These are phyloP conservation scores for Panus rudis DNA, from an alignment of 768 basidiomycete genomes.

Conservation along the genomic window DNA sequence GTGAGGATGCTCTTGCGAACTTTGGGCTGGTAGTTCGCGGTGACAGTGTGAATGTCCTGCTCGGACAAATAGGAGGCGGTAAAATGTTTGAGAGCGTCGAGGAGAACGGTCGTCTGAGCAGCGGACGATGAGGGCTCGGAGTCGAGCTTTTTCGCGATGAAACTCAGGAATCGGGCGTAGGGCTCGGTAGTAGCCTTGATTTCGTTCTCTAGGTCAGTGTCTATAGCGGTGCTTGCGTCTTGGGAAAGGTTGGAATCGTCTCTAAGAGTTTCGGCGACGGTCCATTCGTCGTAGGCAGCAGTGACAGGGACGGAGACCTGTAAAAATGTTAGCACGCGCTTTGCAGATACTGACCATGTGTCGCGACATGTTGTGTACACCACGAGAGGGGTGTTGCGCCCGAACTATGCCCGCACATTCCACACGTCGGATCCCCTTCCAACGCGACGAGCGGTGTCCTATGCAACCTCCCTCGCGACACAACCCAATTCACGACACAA, in stretches of 20 bases:
- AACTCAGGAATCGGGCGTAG: conserved; percentile 74
- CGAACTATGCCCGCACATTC: neutral
- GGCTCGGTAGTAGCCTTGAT: conserved; percentile 70
- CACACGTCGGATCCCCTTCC: neutral
- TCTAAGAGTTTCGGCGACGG: conserved; percentile 82
- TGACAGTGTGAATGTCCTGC: conserved; percentile 78
- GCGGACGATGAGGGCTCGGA: conserved; percentile 44
- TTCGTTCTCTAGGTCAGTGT: conserved; percentile 37
- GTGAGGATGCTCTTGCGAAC: conserved; percentile 70
- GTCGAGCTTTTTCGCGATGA: conserved; percentile 58
- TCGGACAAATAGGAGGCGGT: conserved; percentile 62
- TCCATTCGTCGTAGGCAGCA: conserved; percentile 79
- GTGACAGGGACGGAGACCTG: conserved; percentile 87
- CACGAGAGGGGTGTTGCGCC: neutral
- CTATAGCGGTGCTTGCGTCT: conserved; percentile 23
- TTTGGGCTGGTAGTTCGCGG: conserved; percentile 66
- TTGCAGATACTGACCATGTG: neutral
- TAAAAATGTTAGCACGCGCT: neutral
- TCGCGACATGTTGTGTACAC: neutral
- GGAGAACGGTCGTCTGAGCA: conserved; percentile 60
- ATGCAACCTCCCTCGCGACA: neutral
- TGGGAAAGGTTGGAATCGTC: conserved; percentile 82
- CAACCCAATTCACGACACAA: neutral
- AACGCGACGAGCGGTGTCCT: neutral
- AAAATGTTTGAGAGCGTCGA: conserved; percentile 73